Conservation (phyloP, 768 basidiomycete species). For the Naganishia randhawae region DNA sequence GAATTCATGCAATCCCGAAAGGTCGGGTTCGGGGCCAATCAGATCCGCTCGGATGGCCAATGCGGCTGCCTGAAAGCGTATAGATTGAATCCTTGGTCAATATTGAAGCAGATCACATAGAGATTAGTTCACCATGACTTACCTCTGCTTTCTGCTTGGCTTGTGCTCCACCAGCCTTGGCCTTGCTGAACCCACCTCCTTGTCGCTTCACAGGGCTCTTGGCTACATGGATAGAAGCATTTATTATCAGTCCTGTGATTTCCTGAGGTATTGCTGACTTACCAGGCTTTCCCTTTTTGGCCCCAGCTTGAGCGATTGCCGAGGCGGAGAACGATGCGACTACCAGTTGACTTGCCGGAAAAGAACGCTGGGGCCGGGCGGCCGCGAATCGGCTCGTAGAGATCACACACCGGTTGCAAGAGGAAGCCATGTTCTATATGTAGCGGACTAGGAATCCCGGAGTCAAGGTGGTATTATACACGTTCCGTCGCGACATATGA, state of each 20-base stretch:
- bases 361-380: background rate
- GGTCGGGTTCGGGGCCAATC: constrained; percentile 28
- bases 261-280: background rate
- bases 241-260: background rate
- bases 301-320: constrained; percentile 30
- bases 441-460: no score
- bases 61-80: constrained; percentile 28
- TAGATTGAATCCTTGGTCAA: background rate
- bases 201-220: constrained; percentile 29
- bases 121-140: background rate
- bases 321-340: constrained; percentile 30
- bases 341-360: background rate
- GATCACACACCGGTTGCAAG: constrained; percentile 24
- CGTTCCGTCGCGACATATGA: background rate
- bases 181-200: constrained; percentile 29
- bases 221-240: background rate
- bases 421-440: constrained; percentile 19
- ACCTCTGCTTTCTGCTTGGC: constrained; percentile 26
- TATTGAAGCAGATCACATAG: background rate
- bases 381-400: constrained; percentile 16
- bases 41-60: constrained; percentile 21
- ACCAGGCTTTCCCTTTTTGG: constrained; percentile 32
- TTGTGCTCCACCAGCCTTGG: constrained; percentile 21
- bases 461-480: background rate
- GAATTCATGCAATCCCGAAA: constrained; percentile 20